Percentiles rank a stretch among this genome's conserved stretches.
Conservation (phyloP, 2,329 filamentous ascomycete species). For the Neocatenulostroma microsporum region DNA sequence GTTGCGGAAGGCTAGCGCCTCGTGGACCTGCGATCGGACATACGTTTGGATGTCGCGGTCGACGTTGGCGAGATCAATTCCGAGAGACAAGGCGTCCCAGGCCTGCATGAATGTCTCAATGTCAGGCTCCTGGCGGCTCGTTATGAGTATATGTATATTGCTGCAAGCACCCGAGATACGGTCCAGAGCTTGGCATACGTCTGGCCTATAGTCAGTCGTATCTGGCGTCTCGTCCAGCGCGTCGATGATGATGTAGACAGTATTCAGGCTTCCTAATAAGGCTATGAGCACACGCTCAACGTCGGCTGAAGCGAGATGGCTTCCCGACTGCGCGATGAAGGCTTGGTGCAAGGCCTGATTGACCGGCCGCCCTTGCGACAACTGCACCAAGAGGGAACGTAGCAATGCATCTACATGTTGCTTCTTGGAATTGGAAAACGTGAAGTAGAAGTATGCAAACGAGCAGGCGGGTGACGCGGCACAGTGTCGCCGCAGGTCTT, state of each 20-base stretch:
- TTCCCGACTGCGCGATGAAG: slow-evolving; percentile 2
- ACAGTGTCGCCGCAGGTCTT: slow-evolving; percentile 1
- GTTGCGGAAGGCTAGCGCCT: no score
- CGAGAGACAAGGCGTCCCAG: no score
- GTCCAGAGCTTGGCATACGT: no score
- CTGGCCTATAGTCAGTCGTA: no score
- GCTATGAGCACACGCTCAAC: no score
- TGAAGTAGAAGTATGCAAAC: slow-evolving; percentile 9
- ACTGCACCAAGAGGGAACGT: background rate
- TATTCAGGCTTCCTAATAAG: background rate
- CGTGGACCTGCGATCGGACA: no score
- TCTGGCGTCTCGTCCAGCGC: slow-evolving; percentile 26
- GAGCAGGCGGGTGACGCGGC: background rate
- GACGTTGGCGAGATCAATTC: no score
- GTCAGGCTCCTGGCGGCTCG: no score
- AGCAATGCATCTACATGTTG: slow-evolving; percentile 5
- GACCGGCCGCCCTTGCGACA: slow-evolving; percentile 2
- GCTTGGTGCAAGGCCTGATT: background rate
- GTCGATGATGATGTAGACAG: slow-evolving; percentile 25
- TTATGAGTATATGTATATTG: background rate
- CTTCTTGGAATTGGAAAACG: slow-evolving; percentile 9
- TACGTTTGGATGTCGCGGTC: no score
- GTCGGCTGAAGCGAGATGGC: no score
- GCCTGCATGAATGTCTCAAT: no score
- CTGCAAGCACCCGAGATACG: slow-evolving; percentile 1